Evolutionary conservation across 148 eudicot species (phyloP), one percentile per base, ranked within the genome.

Genomic region (Agrostemma githago): DNA sequence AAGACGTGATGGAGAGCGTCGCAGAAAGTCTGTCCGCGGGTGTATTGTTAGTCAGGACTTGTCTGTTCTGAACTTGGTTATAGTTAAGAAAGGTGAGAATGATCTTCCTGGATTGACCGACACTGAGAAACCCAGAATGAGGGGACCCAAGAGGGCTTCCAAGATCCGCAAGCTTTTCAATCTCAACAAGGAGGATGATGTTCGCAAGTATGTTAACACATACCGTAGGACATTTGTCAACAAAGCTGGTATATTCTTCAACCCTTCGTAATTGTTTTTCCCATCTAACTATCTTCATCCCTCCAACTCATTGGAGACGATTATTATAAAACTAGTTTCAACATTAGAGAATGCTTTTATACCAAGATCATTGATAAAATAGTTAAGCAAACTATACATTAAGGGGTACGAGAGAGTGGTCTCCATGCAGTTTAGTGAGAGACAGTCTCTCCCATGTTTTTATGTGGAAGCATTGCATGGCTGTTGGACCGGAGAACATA

Each of bases 71-170:
- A 91, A 91, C 84, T 71, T 91, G 88, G 93, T 87, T 56, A 89
- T 91, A 73, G 93, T 91, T 58, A 91, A 91, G 84, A 91, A 91
- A 82, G 97, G 97, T 78, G 97, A 92, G 46, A 85, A 84, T 77
- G 97, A 92, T 66, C 89, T 92, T 3, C 97, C 97, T 41, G 97
- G 97, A 1, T 76, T 92, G 10, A 92, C 94, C 40, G 97, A 92
- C 78, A 76, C 80, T 58, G 97, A 92, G 85, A 92, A 92, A 69
- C 92, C 97, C 73, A 89, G 97, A 81, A 92, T 92, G 97, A 92
- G 97, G 79, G 94, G 94, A 70, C 97, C 97, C 39, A 91, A 91
- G 85, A 91, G 97, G 82, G 90, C 97, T 20, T 89, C 97, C 11
- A 91, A 89, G 87, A 92, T 92, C 82, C 81, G 92, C 62, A 92